Base-by-base conservation (phyloP, 164 flowering plant genomes). In the Nymphaea colorata region DNA sequence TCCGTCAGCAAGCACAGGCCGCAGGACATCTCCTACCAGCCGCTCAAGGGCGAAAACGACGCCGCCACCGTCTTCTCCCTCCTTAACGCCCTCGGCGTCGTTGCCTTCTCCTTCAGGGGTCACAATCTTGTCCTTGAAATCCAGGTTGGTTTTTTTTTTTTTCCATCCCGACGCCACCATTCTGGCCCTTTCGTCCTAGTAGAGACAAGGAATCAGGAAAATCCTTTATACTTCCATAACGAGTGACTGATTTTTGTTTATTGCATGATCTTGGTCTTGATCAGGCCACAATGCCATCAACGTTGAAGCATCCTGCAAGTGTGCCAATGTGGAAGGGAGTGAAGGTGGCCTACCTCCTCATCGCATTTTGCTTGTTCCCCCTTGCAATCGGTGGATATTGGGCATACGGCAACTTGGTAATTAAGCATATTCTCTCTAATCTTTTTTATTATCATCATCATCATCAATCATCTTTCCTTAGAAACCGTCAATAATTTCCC, bases 271-370 rank as follows among this genome's bases (percentile, higher is more conserved):
- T 51, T 51, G 15, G 57, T 51, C 10, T 51, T 51, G 57, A 5
- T 3, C 57, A 92, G 96, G 85, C 83, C 0, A 92, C 96, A 2
- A 78, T 93, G 85, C 98, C 98, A 10, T 87, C 96, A 0, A 78
- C 73, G 43, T 84, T 76, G 64, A 85, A 86, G 72, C 79, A 76
- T 41, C 89, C 93, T 16, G 79, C 95, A 0, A 73, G 72, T 3
- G 81, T 82, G 64, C 84, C 90, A 43, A 93, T 93, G 96, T 88
- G 93, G 90, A 88, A 74, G 67, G 98, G 86, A 0, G 89, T 81
- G 18, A 79, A 80, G 64, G 44, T 74, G 59, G 81, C 96, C 1
- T 90, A 90, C 66, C 4, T 72, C 2, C 15, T 86, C 41, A 76
- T 90, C 11, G 91, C 89, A 3, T n/a, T 75, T 72, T 88, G 93